phyloP scores from a whole-genome alignment of 2,329 filamentous ascomycete genomes.

The Ceratocystis harringtonii region DNA sequence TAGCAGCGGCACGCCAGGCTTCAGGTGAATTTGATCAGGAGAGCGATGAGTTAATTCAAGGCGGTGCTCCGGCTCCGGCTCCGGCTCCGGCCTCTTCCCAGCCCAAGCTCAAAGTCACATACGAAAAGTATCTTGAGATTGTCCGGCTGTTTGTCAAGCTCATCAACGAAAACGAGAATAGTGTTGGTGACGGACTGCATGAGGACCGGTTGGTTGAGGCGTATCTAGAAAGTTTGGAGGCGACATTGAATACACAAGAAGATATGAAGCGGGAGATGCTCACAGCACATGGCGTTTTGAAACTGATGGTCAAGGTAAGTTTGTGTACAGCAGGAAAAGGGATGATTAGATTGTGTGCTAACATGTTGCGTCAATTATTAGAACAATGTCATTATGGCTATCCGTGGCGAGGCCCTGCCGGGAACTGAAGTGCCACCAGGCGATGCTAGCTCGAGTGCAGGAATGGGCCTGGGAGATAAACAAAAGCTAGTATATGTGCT shows the following conservation, averaged over 20 bases:
- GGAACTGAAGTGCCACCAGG: constrained; percentile 32
- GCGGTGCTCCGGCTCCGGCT: constrained; percentile 24
- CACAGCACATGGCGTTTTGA: constrained; percentile 71
- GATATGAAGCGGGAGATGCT: constrained; percentile 61
- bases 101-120: constrained; percentile 75
- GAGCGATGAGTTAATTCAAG: constrained; percentile 10
- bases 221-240: constrained; percentile 87
- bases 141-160: constrained; percentile 71
- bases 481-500: constrained; percentile 63
- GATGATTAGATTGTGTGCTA: constrained; percentile 23
- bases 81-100: constrained; percentile 33
- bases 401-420: constrained; percentile 45
- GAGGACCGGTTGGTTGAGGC: constrained; percentile 68
- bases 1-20: constrained; percentile 35
- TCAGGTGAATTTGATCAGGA: constrained; percentile 31
- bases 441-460: constrained; percentile 23
- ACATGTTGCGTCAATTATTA: constrained; percentile 32
- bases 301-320: constrained; percentile 86
- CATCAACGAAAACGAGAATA: constrained; percentile 68
- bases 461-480: constrained; percentile 16
- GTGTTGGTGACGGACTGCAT: constrained; percentile 66
- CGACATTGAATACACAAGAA: constrained; percentile 64
- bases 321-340: neutral
- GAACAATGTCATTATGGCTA: constrained; percentile 78
- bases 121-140: constrained; percentile 87